Base-by-base conservation (phyloP, 441 rosid genomes). In the Populus hybrid region DNA sequence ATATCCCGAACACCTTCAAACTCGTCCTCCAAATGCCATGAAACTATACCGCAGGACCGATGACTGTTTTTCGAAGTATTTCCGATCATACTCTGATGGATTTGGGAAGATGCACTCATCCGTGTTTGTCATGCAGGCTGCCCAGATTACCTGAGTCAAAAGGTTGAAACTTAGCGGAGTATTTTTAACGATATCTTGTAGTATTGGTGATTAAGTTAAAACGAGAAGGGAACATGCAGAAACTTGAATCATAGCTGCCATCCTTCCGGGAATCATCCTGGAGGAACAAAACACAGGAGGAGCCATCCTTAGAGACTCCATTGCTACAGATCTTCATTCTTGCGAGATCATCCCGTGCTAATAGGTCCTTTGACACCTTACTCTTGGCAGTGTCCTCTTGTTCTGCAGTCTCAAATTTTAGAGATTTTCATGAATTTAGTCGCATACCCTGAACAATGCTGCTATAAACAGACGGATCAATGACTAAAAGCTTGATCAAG, bases 1-100 rank as follows among this genome's bases (percentile, higher is more conserved):
- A 11, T 73, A 28, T 30, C 88, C 85, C 2, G 85, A 83, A 19
- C 83, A 87, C 38, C 65, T 77, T 32, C 85, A 35, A 14, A 71
- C 69, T 65, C 85, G 87, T 76, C 79, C 81, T 24, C 87, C 87
- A 8, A 84, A 86, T 10, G 80, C 65, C 21, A 80, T 50, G 74
- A 71, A 80, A 67, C 79, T 23, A 8, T 65, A 84, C 26, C 84
- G 85, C 9, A 19, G 50, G 42, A 38, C 3, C 9, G 42, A 38
- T 46, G 71, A 61, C 1, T 66, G 81, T 18, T 70, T 81, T 32
- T 83, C 85, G 16, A 75, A 79, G 16, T 76, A 80, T 10, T 75
- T 18, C 23, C 79, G 67, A 50, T 86, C 78, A 7, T 83, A 78
- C 79, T 75, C 74, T 26, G 82, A 72, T 64, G 83, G 81, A 30